These are phyloP conservation scores for Erythrobasidium hasegawianum DNA, from an alignment of 1,284 basidiomycete species.

Conservation along the genomic window DNA sequence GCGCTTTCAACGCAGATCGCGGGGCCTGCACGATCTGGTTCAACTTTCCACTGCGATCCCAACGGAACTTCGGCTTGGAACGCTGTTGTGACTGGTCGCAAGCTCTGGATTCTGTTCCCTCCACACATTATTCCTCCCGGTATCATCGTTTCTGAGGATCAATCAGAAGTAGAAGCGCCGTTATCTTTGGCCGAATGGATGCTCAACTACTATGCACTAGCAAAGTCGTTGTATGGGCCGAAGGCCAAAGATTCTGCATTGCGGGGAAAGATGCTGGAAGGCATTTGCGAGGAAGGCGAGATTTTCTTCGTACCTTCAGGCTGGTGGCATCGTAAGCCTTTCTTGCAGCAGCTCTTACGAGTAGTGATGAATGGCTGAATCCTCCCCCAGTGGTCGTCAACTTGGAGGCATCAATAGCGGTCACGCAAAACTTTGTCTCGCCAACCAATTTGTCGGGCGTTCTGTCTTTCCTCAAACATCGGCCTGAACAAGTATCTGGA, in stretches of 20 bases:
- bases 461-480: slow-evolving; percentile 51
- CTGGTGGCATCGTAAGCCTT: slow-evolving; percentile 45
- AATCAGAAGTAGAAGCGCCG: slow-evolving; percentile 49
- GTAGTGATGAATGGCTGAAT: slow-evolving; percentile 24
- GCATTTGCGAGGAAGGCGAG: slow-evolving; percentile 50
- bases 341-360: slow-evolving; percentile 16
- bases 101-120: slow-evolving; percentile 53
- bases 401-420: slow-evolving; percentile 48
- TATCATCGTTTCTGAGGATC: slow-evolving; percentile 50
- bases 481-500: slow-evolving; percentile 51
- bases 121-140: slow-evolving; percentile 51
- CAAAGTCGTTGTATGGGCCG: slow-evolving; percentile 48
- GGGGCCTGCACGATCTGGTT: slow-evolving; percentile 46
- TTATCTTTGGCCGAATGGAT: slow-evolving; percentile 51
- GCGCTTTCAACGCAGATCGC: slow-evolving; percentile 41
- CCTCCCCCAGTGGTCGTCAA: slow-evolving; percentile 46
- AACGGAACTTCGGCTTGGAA: slow-evolving; percentile 52
- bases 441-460: slow-evolving; percentile 49
- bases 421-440: slow-evolving; percentile 54
- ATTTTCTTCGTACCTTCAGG: slow-evolving; percentile 43
- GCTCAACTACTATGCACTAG: slow-evolving; percentile 49
- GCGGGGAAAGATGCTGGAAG: slow-evolving; percentile 49
- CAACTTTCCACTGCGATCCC: slow-evolving; percentile 46
- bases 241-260: slow-evolving; percentile 38
- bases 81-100: slow-evolving; percentile 49